These are phyloP conservation scores for Styphnolobium japonicum DNA, from an alignment of 306 rosid genomes.

Conservation along the genomic window DNA sequence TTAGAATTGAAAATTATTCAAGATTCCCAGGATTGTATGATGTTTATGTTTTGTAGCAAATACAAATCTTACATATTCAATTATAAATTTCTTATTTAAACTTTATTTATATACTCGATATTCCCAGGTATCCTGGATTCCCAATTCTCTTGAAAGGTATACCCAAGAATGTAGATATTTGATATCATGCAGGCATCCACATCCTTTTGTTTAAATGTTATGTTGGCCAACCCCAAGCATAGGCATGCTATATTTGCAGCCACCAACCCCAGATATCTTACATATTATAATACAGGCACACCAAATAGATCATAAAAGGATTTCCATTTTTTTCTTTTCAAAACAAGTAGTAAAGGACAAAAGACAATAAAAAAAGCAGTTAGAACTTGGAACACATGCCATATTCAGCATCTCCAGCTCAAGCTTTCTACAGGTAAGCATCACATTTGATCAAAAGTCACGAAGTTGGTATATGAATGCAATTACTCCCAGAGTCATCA, in stretches of 20 bases:
- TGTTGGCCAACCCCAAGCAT: not conserved
- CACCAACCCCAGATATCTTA: not conserved
- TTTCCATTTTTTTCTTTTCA: not conserved
- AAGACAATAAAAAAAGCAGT: not conserved
- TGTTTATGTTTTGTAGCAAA: not conserved
- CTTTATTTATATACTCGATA: not conserved
- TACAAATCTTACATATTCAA: not conserved
- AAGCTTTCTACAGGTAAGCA: not conserved
- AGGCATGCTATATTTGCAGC: not conserved
- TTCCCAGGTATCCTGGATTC: too few relatives aligned
- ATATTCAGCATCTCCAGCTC: slow-evolving; percentile 23
- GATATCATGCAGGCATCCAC: not conserved
- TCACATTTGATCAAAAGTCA: not conserved
- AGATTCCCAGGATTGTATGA: slow-evolving; percentile 8
- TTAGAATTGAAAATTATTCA: not conserved
- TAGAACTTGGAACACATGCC: slow-evolving; percentile 5
- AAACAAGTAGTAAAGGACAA: not conserved
- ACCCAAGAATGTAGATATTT: not conserved
- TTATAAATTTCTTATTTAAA: not conserved
- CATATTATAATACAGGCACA: not conserved
- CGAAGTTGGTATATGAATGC: not conserved
- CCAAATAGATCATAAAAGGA: not conserved
- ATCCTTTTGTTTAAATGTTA: slow-evolving; percentile 10
- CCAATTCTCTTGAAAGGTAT: not conserved
- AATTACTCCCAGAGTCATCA: slow-evolving; percentile 9